These are phyloP conservation scores for Circinella minor DNA, from an alignment of 371 early-diverging fungal species.

Conservation along the genomic window DNA sequence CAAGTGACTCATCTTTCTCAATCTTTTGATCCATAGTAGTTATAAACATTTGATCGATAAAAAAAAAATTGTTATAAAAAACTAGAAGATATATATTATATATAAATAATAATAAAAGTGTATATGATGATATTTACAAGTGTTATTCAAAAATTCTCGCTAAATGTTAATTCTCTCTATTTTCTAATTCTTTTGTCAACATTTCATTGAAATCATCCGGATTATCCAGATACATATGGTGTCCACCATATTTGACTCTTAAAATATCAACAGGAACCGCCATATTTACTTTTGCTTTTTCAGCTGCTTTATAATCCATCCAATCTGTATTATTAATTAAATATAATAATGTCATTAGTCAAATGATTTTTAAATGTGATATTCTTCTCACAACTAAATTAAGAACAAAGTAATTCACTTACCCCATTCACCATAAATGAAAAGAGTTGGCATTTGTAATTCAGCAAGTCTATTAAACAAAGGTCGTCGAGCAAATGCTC, in stretches of 20 bases:
- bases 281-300: slow-evolving; percentile 61
- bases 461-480: slow-evolving; percentile 66
- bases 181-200: slow-evolving; percentile 35
- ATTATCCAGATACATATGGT: slow-evolving; percentile 91
- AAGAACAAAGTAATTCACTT: background rate
- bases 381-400: background rate
- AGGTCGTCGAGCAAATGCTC: slow-evolving; percentile 86
- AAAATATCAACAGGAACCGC: slow-evolving; percentile 55
- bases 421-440: slow-evolving; percentile 75
- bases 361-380: background rate
- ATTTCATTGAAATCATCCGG: slow-evolving; percentile 73
- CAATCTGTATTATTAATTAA: slow-evolving; percentile 67
- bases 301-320: slow-evolving; percentile 89
- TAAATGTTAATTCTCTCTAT: background rate
- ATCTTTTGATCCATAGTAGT: too few species aligned
- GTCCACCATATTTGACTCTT: slow-evolving; percentile 60
- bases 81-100: too few species aligned
- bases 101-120: too few species aligned
- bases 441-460: slow-evolving; percentile 80
- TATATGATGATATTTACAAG: background rate
- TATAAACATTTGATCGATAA: too few species aligned
- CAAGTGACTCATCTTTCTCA: too few species aligned
- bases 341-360: background rate
- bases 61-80: too few species aligned
- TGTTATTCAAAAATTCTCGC: background rate